Conservation (phyloP, 2,329 filamentous ascomycete species). For the Botrytis pseudocinerea region DNA sequence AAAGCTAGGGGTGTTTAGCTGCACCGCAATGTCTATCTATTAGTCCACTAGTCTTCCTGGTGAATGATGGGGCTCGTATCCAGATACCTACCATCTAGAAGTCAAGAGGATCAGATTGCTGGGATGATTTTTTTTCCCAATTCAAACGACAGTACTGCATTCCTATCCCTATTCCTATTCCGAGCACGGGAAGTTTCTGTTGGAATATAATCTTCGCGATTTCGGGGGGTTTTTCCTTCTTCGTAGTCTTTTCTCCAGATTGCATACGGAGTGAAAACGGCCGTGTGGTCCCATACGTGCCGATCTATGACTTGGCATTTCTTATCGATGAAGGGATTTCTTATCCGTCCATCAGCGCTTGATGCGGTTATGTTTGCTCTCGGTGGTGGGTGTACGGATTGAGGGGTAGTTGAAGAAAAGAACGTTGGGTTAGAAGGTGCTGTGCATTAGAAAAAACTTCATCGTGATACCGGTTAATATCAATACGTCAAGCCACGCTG, state of each 20-base stretch:
- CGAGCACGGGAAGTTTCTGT: not conserved
- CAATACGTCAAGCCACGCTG: not conserved
- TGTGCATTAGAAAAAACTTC: not conserved
- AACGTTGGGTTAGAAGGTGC: conserved; percentile 1
- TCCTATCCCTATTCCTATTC: not conserved
- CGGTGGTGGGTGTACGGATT: not conserved
- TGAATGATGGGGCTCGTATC: not conserved
- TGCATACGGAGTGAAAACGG: not conserved
- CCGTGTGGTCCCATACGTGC: not conserved
- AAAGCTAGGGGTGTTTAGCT: not conserved
- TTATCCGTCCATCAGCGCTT: not conserved
- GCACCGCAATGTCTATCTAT: not conserved
- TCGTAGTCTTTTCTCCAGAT: not conserved
- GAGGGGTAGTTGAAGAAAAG: not conserved
- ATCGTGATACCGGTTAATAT: not conserved
- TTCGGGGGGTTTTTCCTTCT: not conserved
- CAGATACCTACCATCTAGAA: not conserved
- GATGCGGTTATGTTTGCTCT: conserved; percentile 1
- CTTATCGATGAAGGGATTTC: conserved; percentile 1
- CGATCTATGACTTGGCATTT: conserved; percentile 4
- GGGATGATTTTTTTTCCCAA: not conserved
- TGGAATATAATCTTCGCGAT: not conserved
- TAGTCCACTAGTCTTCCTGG: not conserved
- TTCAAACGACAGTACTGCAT: not conserved
- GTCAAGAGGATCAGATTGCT: not conserved